Conservation (phyloP, 208 protist species). For the Borovskyia barvae region DNA sequence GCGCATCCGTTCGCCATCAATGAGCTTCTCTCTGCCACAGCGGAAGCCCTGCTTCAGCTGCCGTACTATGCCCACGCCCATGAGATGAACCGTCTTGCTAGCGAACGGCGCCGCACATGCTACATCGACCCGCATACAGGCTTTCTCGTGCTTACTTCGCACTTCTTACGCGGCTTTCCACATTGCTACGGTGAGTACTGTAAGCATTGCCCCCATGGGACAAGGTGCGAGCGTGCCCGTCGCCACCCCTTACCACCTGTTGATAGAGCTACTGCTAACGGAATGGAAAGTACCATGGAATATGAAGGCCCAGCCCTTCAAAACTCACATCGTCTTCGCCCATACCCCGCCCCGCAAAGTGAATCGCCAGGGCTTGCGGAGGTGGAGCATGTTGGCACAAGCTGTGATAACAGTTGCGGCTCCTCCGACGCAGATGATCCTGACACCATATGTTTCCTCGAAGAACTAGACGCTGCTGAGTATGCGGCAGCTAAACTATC, state of each 20-base stretch:
- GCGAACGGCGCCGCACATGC: slow-evolving; percentile 7
- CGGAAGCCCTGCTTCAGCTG: slow-evolving; percentile 8
- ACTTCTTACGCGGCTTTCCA: slow-evolving; percentile 22
- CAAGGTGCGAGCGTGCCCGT: slow-evolving; percentile 8
- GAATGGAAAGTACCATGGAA: too few species aligned
- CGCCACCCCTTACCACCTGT: neutral
- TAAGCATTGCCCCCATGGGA: slow-evolving; percentile 28
- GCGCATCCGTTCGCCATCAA: slow-evolving; percentile 15
- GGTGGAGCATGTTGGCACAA: too few species aligned
- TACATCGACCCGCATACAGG: slow-evolving; percentile 36
- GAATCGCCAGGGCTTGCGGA: too few species aligned
- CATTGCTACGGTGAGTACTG: slow-evolving; percentile 32
- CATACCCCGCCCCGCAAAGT: too few species aligned
- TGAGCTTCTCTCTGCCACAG: slow-evolving; percentile 2
- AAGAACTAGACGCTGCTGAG: slow-evolving; percentile 8
- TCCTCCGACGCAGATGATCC: slow-evolving; percentile 1
- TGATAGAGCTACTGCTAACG: too few species aligned
- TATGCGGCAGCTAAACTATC: neutral
- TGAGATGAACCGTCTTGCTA: slow-evolving; percentile 32
- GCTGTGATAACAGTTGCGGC: neutral
- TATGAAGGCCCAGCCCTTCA: too few species aligned
- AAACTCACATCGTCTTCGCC: too few species aligned
- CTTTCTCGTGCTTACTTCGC: slow-evolving; percentile 26
- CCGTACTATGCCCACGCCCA: slow-evolving; percentile 32
- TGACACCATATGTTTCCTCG: slow-evolving; percentile 5